Evolutionary conservation across 1,139 yeast genomes (phyloP).

Genomic region (Nakaseomyces sp.): DNA sequence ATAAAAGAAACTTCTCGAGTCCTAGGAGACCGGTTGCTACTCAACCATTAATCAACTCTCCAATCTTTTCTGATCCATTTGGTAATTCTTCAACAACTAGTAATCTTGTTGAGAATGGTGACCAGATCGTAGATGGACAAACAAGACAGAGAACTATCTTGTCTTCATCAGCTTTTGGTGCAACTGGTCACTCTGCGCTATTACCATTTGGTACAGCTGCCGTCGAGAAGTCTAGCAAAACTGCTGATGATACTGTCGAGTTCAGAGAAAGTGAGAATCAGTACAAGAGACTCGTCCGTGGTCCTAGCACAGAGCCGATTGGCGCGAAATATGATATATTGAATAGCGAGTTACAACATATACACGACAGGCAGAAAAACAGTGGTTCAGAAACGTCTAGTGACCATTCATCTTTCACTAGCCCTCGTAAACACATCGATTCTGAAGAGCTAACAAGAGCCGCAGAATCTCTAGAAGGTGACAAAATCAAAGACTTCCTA

Average conservation of each 20-base stretch:
- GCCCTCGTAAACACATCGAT: slow-evolving; percentile 10
- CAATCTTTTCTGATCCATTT: slow-evolving; percentile 1
- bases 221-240: slow-evolving; percentile 21
- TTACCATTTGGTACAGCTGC: slow-evolving; percentile 31
- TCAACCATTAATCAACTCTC: not conserved
- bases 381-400: not conserved
- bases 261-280: slow-evolving; percentile 16
- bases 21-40: too few relatives aligned
- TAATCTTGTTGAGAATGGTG: not conserved
- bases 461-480: slow-evolving; percentile 38
- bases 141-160: slow-evolving; percentile 9
- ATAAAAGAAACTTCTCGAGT: not conserved
- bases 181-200: slow-evolving; percentile 31
- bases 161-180: slow-evolving; percentile 22
- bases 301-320: slow-evolving; percentile 4
- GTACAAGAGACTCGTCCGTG: slow-evolving; percentile 5
- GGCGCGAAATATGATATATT: slow-evolving; percentile 9
- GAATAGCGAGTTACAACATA: slow-evolving; percentile 11
- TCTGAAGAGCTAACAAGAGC: slow-evolving; percentile 17
- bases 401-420: not conserved
- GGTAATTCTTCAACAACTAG: not conserved
- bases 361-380: not conserved
- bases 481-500: slow-evolving; percentile 44
- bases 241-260: slow-evolving; percentile 26
- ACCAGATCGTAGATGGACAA: not conserved